Conservation (phyloP, 2,329 filamentous ascomycete genomes). For the Cordyceps farinosa region DNA sequence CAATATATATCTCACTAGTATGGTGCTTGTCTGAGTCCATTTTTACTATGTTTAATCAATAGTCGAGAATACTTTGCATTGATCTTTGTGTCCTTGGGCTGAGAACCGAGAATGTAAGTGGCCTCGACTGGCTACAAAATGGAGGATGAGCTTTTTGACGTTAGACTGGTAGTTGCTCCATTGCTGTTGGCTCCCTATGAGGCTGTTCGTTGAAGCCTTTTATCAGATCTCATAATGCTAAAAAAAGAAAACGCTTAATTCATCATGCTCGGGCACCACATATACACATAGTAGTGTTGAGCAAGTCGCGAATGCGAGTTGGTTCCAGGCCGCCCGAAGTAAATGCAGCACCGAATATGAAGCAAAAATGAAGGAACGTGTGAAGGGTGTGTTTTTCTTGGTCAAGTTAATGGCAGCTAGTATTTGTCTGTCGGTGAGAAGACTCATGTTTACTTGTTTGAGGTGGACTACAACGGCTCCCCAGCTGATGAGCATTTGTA, state of each 20-base stretch:
- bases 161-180: no score
- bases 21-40: neutral
- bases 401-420: neutral
- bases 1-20: conserved; percentile 89
- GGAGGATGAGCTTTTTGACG: neutral
- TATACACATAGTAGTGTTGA: conserved; percentile 49
- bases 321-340: conserved; percentile 27
- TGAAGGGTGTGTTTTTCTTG: neutral
- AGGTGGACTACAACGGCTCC: neutral
- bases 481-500: neutral
- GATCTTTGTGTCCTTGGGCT: no score
- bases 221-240: neutral
- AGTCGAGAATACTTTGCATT: neutral
- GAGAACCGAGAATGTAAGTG: no score
- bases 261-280: no score
- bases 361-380: neutral
- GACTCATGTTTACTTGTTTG: neutral
- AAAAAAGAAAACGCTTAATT: no score
- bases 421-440: neutral
- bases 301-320: conserved; percentile 60
- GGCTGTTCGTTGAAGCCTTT: neutral
- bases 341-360: neutral
- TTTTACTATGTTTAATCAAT: neutral
- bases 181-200: neutral
- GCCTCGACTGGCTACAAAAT: neutral